phyloP scores from a whole-genome alignment of 345 rosid species.

The rapeseed (Brassica napus) region DNA sequence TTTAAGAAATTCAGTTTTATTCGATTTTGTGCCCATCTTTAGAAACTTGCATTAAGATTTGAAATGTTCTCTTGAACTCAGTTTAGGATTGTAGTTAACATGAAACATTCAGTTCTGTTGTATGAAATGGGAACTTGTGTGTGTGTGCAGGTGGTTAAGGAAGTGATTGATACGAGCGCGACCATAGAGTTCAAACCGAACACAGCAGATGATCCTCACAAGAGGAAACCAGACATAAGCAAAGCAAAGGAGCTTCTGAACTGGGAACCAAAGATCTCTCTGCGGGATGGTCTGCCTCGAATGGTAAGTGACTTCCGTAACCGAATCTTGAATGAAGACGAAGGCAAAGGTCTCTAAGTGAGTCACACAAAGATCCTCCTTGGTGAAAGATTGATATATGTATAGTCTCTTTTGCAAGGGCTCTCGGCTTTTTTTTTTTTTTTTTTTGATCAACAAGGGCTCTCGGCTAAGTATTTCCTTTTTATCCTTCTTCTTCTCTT shows the following conservation, averaged over 20 bases:
- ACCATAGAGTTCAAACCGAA: slow-evolving; percentile 84
- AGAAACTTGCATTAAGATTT: not conserved
- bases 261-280: slow-evolving; percentile 89
- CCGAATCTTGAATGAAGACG: slow-evolving; percentile 83
- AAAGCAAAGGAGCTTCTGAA: slow-evolving; percentile 86
- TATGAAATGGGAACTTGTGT: slow-evolving; percentile 6
- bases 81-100: not conserved
- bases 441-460: too few relatives aligned
- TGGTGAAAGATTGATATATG: slow-evolving; percentile 16
- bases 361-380: slow-evolving; percentile 4
- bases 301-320: slow-evolving; percentile 92
- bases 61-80: slow-evolving; percentile 6
- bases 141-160: slow-evolving; percentile 73
- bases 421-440: too few relatives aligned
- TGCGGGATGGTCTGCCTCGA: slow-evolving; percentile 84
- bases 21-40: not conserved
- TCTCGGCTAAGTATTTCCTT: slow-evolving; percentile 7
- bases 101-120: not conserved
- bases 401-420: slow-evolving; percentile 40
- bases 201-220: slow-evolving; percentile 96
- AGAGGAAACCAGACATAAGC: slow-evolving; percentile 91
- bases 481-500: not conserved
- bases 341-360: slow-evolving; percentile 62
- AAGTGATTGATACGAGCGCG: slow-evolving; percentile 91
- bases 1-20: not conserved